phyloP scores from a whole-genome alignment of 768 basidiomycete species.

The Albatrellus ellisii region DNA sequence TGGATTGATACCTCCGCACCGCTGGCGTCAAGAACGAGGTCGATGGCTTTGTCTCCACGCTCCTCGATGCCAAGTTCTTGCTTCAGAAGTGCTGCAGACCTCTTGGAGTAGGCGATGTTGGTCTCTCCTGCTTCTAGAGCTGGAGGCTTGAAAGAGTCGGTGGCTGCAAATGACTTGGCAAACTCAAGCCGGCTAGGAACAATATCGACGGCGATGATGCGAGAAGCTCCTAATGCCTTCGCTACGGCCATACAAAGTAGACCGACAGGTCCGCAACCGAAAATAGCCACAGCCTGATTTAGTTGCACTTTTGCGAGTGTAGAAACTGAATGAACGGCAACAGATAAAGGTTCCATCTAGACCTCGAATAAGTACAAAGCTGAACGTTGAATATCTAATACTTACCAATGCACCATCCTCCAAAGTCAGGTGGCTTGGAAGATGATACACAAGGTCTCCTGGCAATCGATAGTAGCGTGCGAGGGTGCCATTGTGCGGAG shows the following conservation, averaged over 20 bases:
- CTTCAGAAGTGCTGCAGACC: conserved; percentile 58
- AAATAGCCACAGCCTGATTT: conserved; percentile 68
- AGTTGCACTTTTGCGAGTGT: conserved; percentile 62
- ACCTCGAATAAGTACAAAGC: neutral
- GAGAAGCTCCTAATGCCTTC: conserved; percentile 77
- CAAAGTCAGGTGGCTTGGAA: conserved; percentile 74
- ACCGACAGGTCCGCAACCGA: conserved; percentile 85
- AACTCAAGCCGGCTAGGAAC: conserved; percentile 68
- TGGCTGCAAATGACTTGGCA: conserved; percentile 75
- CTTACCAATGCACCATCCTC: conserved; percentile 92
- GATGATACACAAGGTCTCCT: conserved; percentile 68
- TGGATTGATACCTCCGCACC: conserved; percentile 91
- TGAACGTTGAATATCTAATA: conserved; percentile 1
- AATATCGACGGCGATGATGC: conserved; percentile 79
- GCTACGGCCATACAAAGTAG: conserved; percentile 93
- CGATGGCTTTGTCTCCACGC: conserved; percentile 57
- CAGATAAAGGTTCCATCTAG: conserved; percentile 90
- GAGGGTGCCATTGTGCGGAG: conserved; percentile 87
- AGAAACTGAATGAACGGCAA: conserved; percentile 80
- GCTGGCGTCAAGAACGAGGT: conserved; percentile 84
- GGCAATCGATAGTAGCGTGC: conserved; percentile 79
- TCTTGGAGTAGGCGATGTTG: conserved; percentile 54
- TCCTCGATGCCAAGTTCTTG: conserved; percentile 53
- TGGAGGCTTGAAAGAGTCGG: conserved; percentile 58
- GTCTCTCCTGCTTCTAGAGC: conserved; percentile 48